Evolutionary conservation across 2,329 filamentous ascomycete species (phyloP), one percentile per base, ranked within the genome.

Genomic region (Paraphoma chrysanthemicola): DNA sequence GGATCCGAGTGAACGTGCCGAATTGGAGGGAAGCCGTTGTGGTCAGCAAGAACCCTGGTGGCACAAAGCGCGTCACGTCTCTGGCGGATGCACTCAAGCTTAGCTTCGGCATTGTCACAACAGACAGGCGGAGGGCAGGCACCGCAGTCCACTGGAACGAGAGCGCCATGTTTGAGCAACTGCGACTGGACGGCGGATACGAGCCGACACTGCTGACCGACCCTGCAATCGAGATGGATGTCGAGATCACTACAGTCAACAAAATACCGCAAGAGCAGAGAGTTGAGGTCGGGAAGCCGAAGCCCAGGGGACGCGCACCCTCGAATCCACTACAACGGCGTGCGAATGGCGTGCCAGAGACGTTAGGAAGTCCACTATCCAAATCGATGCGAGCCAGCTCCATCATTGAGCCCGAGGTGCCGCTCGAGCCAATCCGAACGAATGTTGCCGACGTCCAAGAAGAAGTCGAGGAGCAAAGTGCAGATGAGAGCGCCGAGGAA

Each of bases 21-120:
- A 87, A 90, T 63, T 99, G 95, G 95, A 87, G 84, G 60, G 90
- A 97, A 66, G 93, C 92, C 9, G 95, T 99, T 6, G 93, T 97
- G 14, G 95, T 99, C 18, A 98, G 94, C 73, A 99, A 99, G 82
- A 99, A 99, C 73, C 91, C 95, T 1, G 95, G 95, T 53, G 95
- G 95, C 56, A 98, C 95, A 47, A 99, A 99, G 82, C 87, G 95
- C 64, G 95, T 98, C 39, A 99, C 95, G 12, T 97, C 94, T 29
- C 83, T 99, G 52, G 95, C 95, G 59, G 95, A 99, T 80, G 93
- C 93, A 2, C 80, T 99, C 67, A 98, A 98, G 83, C 86, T 99
- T 67, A 98, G 96, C 81, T 99, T 99, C 68, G 95, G 95, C 65
- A 93, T 99, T 73, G 93, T 99, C 53, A 96, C 92, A 2, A 96